Evolutionary conservation across 768 basidiomycete genomes (phyloP).

Genomic region (Fomitopsis serialis): DNA sequence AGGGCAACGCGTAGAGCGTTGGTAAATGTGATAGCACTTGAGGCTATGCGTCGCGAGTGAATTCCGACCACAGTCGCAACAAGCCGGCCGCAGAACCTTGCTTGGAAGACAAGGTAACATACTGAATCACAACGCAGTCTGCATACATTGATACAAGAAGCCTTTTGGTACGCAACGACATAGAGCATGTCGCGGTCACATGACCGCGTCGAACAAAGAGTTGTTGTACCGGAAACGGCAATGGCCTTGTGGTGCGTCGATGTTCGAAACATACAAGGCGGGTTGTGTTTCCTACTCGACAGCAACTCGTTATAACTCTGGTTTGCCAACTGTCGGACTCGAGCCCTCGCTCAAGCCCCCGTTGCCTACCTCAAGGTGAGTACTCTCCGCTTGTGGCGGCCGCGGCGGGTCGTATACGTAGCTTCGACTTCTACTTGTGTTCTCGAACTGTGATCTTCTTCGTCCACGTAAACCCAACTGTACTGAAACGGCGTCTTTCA

Average conservation of each 20-base stretch:
- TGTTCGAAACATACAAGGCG: neutral
- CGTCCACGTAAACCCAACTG: neutral
- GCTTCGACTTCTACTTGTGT: neutral
- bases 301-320: neutral
- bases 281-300: neutral
- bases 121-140: too few relatives aligned
- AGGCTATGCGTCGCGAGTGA: too few relatives aligned
- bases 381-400: neutral
- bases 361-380: neutral
- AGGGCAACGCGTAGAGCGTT: too few relatives aligned
- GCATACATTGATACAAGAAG: too few relatives aligned
- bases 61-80: too few relatives aligned
- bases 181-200: neutral
- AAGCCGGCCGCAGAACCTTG: too few relatives aligned
- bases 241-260: neutral
- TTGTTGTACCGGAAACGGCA: neutral
- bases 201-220: conserved; percentile 1
- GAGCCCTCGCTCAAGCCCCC: neutral
- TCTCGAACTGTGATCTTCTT: neutral
- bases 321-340: neutral
- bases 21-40: too few relatives aligned
- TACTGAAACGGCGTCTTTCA: neutral
- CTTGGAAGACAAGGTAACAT: too few relatives aligned
- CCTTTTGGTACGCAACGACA: too few relatives aligned
- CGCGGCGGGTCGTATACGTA: neutral